Base-by-base conservation (phyloP, 1,284 basidiomycete species). In the Sporisorium sorghi region DNA sequence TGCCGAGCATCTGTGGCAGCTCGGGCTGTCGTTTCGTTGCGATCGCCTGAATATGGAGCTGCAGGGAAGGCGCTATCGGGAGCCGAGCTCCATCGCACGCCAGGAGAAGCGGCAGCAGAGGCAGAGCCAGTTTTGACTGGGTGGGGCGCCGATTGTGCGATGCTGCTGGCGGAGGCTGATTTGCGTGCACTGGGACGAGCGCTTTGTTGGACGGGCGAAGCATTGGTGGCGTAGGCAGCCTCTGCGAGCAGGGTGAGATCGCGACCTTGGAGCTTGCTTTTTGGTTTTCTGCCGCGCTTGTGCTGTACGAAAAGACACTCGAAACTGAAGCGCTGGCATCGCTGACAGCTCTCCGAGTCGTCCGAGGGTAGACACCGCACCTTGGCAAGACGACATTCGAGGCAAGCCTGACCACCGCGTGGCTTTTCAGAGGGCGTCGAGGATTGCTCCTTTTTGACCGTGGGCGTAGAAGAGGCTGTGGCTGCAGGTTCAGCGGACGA, bases 261-360 rank as follows among this genome's bases (percentile, higher is more conserved):
- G 46, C 72, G 58, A 42, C 72, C 72, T 35, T 75, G 72, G 5
- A 75, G 62, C 58, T 68, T 71, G 49, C 73, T 75, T 43, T 75
- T 75, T n/a, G 73, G 64, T 52, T 75, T 75, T 19, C 73, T 43
- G 10, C 73, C 73, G 5, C 73, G 63, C 42, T 68, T 71, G 64
- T 75, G 73, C 50, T 75, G 67, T 17, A 75, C 68, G 26, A 71
- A 75, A 21, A 75, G 57, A n/a, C 73, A 75, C 12, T 75, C 73
- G 26, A 75, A 75, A 39, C 55, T 66, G 64, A 75, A 75, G 5
- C 65, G 56, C n/a, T 61, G 64, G 24, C 73, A 75, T n/a, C 73
- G 56, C 42, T 67, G 64, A 30, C 73, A 75, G 39, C 39, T 67
- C 15, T 72, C 68, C n/a, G 63, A 61, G 12, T 68, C 68, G 26